Percentiles rank a stretch among this genome's conserved stretches.
Evolutionary conservation across 2,329 filamentous ascomycete species (phyloP).

Genomic region (Colletotrichum nymphaeae): DNA sequence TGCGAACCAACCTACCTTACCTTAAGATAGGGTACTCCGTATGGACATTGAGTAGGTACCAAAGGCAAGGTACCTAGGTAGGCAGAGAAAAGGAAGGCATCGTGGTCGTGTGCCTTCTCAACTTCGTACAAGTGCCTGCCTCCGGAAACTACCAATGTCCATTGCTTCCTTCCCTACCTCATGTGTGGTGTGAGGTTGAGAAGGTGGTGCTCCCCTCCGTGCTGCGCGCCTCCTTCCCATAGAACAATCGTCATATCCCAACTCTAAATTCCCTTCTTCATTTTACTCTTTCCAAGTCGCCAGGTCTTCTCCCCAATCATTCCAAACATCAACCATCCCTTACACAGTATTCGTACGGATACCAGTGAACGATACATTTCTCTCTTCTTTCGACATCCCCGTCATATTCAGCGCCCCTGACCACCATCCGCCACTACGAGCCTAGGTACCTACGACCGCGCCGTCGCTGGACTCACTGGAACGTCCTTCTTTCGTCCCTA

Average conservation of each 20-base stretch:
- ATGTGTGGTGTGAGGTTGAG: background rate
- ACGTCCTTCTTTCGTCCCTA: constrained; percentile 29
- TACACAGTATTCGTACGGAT: background rate
- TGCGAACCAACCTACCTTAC: background rate
- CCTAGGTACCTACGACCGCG: too few species aligned
- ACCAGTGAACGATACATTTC: background rate
- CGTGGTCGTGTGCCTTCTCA: background rate
- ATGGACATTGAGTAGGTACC: too few species aligned
- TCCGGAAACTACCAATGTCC: too few species aligned
- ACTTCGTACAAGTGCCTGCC: background rate
- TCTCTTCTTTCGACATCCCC: background rate
- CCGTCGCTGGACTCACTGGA: background rate
- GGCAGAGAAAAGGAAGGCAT: background rate
- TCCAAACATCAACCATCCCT: background rate
- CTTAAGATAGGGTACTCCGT: too few species aligned
- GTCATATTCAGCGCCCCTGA: background rate
- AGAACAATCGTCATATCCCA: background rate
- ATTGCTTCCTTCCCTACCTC: background rate
- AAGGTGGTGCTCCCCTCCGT: background rate
- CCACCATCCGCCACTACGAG: background rate
- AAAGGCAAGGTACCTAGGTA: background rate
- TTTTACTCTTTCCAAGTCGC: background rate
- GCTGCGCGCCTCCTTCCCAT: constrained; percentile 2
- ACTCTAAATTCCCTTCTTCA: background rate
- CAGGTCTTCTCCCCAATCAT: background rate